Evolutionary conservation across 345 rosid genomes (phyloP).

Genomic region (Lepidium sativum): DNA sequence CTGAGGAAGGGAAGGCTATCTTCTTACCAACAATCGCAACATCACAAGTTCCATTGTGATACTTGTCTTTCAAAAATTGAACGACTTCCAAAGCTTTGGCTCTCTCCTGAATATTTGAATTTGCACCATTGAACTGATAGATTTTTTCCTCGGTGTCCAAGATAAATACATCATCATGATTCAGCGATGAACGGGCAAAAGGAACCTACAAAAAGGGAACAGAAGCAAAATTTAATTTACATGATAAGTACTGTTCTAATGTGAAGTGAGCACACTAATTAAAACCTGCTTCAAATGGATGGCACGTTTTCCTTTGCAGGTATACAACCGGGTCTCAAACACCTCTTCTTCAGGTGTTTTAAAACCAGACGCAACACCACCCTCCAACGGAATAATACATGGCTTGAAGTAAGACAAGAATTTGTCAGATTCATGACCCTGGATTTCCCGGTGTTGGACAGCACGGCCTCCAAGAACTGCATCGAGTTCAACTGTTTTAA

Average conservation of each 20-base stretch:
- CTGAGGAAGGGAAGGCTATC: background rate
- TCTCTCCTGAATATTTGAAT: constrained; percentile 96
- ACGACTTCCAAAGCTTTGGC: constrained; percentile 96
- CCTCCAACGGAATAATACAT: constrained; percentile 90
- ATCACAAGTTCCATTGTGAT: constrained; percentile 66
- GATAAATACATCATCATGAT: constrained; percentile 98
- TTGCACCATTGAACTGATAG: constrained; percentile 96
- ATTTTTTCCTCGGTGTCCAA: constrained; percentile 77
- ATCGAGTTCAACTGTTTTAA: constrained; percentile 92
- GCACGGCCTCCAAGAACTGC: constrained; percentile 96
- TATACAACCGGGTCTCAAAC: constrained; percentile 81
- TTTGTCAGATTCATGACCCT: constrained; percentile 95
- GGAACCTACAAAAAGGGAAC: constrained; percentile 48
- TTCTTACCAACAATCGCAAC: constrained; percentile 85
- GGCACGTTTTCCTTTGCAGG: constrained; percentile 81
- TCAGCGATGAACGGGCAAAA: constrained; percentile 82
- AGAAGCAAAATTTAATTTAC: constrained; percentile 6
- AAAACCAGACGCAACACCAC: constrained; percentile 96
- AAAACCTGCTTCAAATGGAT: constrained; percentile 93
- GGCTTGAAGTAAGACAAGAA: constrained; percentile 98
- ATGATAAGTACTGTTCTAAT: background rate
- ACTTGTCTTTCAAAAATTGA: constrained; percentile 83
- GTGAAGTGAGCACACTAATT: constrained; percentile 4
- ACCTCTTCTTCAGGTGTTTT: constrained; percentile 75
- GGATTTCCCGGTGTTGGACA: constrained; percentile 94